Percentiles rank a stretch among this genome's conserved stretches.
phyloP scores from a whole-genome alignment of 352 stramenopile genomes.

The Phytophthora agathidicida region DNA sequence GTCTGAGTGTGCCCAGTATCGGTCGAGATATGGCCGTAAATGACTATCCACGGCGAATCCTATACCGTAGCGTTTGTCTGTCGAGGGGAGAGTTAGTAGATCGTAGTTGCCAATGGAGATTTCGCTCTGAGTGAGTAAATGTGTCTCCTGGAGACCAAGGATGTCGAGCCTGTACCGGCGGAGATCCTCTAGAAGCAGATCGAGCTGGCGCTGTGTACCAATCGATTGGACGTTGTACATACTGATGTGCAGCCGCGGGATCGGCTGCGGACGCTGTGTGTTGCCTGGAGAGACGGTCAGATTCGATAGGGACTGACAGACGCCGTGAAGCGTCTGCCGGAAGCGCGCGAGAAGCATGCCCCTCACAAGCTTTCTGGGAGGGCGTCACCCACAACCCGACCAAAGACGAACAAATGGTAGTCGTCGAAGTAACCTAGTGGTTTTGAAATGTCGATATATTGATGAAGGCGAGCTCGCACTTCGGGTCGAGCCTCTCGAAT shows the following conservation, averaged over 20 bases:
- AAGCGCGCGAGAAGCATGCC: too few species aligned
- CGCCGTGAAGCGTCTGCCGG: neutral
- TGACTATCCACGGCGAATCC: neutral
- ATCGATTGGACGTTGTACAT: neutral
- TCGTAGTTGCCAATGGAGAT: neutral
- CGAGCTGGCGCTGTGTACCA: neutral
- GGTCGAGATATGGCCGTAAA: neutral
- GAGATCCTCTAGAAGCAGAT: neutral
- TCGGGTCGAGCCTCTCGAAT: too few species aligned
- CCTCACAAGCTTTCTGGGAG: too few species aligned
- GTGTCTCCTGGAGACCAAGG: conserved; percentile 1
- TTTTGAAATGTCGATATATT: too few species aligned
- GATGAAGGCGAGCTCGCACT: too few species aligned
- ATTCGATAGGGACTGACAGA: neutral
- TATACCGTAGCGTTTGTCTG: neutral
- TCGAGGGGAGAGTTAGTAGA: neutral
- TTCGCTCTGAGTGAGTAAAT: neutral
- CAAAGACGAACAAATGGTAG: too few species aligned
- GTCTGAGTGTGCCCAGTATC: neutral
- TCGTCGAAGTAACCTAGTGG: too few species aligned
- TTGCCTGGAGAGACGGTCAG: neutral
- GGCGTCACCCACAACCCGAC: too few species aligned
- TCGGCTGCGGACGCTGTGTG: neutral
- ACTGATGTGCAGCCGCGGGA: neutral
- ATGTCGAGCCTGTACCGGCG: neutral